Base-by-base conservation (phyloP, 2,329 filamentous ascomycete genomes). In the Colletotrichum spinosum region DNA sequence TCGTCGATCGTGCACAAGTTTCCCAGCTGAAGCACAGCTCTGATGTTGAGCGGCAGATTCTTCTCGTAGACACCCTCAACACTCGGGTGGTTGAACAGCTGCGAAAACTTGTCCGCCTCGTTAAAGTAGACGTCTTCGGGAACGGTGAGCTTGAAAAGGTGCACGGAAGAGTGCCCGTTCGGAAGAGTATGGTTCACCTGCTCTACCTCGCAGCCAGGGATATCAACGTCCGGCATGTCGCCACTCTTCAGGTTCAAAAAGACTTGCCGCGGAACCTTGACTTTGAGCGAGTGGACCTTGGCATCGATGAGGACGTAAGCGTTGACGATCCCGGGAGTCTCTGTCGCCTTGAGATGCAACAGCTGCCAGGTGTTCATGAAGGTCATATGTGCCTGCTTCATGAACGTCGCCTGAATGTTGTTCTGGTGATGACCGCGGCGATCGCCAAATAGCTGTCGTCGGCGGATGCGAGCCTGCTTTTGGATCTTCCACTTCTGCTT, bases 401-500 rank as follows among this genome's bases (percentile, higher is more conserved):
- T 89, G 84, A 99, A 97, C 0, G 86, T 88, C 66, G 88, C 85
- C 71, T 89, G 87, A 70, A 91, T 86, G 67, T 88, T 88, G 73
- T 78, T 86, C 73, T 91, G 88, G 45, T 85, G 86, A 60, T 90
- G 90, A 10, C 83, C 82, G 65, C 90, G 87, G 62, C 91, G 90
- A 72, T 99, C 95, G 65, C 96, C 96, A 72, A 99, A 99, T 1
- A 99, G 83, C 75, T 99, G 96, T 53, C 95, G 88, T 69, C 97
- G 87, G 48, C 95, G 90, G 66, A 90, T 85, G 25, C 96, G 89
- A 39, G 95, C 94, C 75, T 97, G 92, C 74, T 94, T 97, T 76
- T 99, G 96, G 42, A 98, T 91, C 81, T 95, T 97, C 96, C 96
- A 99, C 78, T 99, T 99, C 80, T 94, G 89, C 79, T 99, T 99